A percentile compares a stretch with the other conserved stretches of the same genome.
phyloP scores from a whole-genome alignment of 106 monocot genomes.

The Agapanthus africanus region DNA sequence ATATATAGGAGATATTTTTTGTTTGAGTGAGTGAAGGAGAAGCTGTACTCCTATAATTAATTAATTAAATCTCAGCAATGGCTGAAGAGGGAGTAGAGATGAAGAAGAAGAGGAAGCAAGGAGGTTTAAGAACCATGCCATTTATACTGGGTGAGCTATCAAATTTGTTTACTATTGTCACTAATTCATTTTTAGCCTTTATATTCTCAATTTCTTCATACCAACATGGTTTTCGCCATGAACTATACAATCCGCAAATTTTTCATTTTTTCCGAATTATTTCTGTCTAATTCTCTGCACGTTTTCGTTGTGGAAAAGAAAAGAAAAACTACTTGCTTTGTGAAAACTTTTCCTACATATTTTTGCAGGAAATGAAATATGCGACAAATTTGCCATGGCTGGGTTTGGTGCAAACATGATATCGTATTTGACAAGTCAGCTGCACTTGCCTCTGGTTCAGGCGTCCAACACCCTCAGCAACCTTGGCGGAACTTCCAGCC shows the following conservation, averaged over 20 bases:
- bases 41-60: too few species aligned
- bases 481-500: conserved; percentile 26
- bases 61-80: too few species aligned
- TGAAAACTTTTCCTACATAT: too few species aligned
- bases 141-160: conserved; percentile 3
- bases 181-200: background rate
- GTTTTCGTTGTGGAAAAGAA: too few species aligned
- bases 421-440: conserved; percentile 30
- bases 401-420: conserved; percentile 46
- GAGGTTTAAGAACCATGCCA: conserved; percentile 10
- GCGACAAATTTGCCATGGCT: conserved; percentile 29
- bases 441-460: conserved; percentile 37
- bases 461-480: conserved; percentile 45
- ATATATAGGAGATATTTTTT: too few species aligned
- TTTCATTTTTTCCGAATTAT: too few species aligned
- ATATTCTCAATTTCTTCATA: background rate
- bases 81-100: background rate
- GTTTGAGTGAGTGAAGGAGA: too few species aligned
- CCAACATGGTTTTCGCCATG: background rate
- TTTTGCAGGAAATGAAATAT: conserved; percentile 34
- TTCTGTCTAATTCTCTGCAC: too few species aligned
- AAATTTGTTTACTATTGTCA: too few species aligned
- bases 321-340: too few species aligned
- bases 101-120: conserved; percentile 6
- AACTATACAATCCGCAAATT: too few species aligned